Base-by-base conservation (phyloP, 2,329 filamentous ascomycete genomes). In the Fusarium poae region DNA sequence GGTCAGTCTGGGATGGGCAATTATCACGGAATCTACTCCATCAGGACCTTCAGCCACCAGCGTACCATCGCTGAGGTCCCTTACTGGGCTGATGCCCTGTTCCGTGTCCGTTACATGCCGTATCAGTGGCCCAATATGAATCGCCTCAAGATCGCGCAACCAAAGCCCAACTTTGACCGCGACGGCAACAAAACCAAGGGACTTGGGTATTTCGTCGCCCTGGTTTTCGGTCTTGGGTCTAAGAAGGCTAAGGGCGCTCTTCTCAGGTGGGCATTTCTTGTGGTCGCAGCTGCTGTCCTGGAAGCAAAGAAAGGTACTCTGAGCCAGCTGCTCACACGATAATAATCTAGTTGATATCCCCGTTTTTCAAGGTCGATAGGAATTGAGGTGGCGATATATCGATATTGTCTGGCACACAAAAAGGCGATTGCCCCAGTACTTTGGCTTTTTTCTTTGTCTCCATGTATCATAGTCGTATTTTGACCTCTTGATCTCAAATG, bases 71-170 rank as follows among this genome's bases (percentile, higher is more conserved):
- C 79, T 51, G 69, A 77, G 44, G 73, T 79, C 8, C 81, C 81
- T 8, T 62, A 53, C 58, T 82, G 80, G 81, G 68, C 76, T 35
- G 80, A 82, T 30, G 67, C 80, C 39, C 75, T 93, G 63, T 81
- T 95, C 70, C 84, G 86, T 61, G 83, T 92, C 53, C 86, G 92
- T 64, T 91, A 91, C 80, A 86, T 89, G 80, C 89, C 89, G 4
- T 91, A 89, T 78, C 79, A 80, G 35, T 77, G 77, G 72, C 74
- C 72, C 18, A 78, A 85, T 65, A 80, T 88, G 59, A 77, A 79
- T 44, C 78, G 82, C 48, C 78, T 85, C 65, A 72, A 81, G 49
- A 76, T 87, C 69, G 81, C 81, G 50, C 70, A 72, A 21, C 60
- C 75, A 67, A 84, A 81, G 75, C 87, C 88, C 66, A 83, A 88